phyloP scores from a whole-genome alignment of 495 filamentous ascomycete species.

The Monascus purpureus region DNA sequence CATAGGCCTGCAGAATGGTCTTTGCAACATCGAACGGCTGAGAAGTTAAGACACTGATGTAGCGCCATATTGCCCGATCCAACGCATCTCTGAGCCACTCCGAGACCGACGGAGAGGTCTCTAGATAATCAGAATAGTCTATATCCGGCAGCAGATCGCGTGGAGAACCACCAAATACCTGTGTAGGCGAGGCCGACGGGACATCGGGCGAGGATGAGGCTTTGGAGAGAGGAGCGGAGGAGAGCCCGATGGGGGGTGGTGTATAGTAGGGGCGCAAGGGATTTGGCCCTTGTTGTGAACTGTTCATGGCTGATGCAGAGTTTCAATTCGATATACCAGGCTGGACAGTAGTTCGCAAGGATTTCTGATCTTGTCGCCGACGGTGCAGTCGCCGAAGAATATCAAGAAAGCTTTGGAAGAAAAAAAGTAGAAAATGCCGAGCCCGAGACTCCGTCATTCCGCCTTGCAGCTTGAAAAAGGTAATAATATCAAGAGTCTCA shows the following conservation, averaged over 20 bases:
- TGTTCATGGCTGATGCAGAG: constrained; percentile 16
- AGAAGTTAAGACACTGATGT: constrained; percentile 67
- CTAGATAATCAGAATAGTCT: constrained; percentile 81
- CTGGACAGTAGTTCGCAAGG: not conserved
- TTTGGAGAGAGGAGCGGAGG: constrained; percentile 12
- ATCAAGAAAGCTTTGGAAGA: too few species aligned
- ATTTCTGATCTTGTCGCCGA: constrained; percentile 12
- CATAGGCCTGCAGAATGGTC: constrained; percentile 71
- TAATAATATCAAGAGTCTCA: too few species aligned
- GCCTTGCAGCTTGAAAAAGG: too few species aligned
- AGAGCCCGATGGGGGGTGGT: constrained; percentile 60
- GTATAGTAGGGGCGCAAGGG: constrained; percentile 91
- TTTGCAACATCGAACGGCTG: constrained; percentile 97
- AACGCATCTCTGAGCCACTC: constrained; percentile 57
- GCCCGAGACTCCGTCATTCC: too few species aligned
- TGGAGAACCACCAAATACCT: constrained; percentile 54
- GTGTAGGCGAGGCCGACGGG: constrained; percentile 28
- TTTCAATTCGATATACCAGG: not conserved
- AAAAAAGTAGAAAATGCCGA: too few species aligned
- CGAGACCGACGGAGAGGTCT: constrained; percentile 57
- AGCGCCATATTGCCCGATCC: constrained; percentile 75
- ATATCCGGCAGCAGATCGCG: constrained; percentile 74
- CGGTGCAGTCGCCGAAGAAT: too few species aligned
- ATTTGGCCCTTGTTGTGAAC: constrained; percentile 54
- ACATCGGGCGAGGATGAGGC: constrained; percentile 25